Conservation (phyloP, 2,329 filamentous ascomycete species). For the Pseudogymnoascus sp. region DNA sequence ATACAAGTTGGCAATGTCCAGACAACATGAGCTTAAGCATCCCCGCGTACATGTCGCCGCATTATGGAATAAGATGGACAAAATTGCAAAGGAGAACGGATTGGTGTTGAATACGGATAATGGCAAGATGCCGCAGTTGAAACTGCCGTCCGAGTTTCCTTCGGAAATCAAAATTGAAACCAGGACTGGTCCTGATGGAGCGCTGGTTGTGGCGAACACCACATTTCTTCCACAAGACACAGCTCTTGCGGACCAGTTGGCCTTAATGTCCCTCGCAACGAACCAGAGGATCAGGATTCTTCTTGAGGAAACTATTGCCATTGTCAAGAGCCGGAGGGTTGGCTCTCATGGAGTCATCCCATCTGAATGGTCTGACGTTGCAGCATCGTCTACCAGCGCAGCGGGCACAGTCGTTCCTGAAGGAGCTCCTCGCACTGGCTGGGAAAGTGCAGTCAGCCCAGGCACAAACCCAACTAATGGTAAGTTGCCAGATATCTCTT, state of each 20-base stretch:
- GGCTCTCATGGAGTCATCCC: slow-evolving; percentile 76
- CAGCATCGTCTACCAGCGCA: slow-evolving; percentile 41
- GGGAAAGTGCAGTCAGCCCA: slow-evolving; percentile 47
- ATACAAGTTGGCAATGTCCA: slow-evolving; percentile 44
- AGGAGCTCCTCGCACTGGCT: slow-evolving; percentile 26
- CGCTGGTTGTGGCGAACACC: slow-evolving; percentile 55
- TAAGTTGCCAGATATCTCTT: slow-evolving; percentile 35
- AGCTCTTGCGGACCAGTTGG: slow-evolving; percentile 73
- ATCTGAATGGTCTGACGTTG: slow-evolving; percentile 67
- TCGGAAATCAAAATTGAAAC: slow-evolving; percentile 43
- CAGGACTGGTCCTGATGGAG: slow-evolving; percentile 56
- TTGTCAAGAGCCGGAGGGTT: slow-evolving; percentile 65
- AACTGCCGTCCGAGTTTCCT: slow-evolving; percentile 24
- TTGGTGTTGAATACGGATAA: slow-evolving; percentile 52
- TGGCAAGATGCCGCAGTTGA: slow-evolving; percentile 40
- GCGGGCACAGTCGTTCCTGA: slow-evolving; percentile 26
- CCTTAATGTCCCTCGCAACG: slow-evolving; percentile 73
- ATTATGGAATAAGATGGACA: slow-evolving; percentile 41
- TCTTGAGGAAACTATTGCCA: slow-evolving; percentile 66
- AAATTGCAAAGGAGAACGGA: slow-evolving; percentile 52
- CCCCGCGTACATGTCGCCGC: slow-evolving; percentile 37
- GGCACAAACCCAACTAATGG: slow-evolving; percentile 53
- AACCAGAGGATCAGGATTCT: slow-evolving; percentile 72
- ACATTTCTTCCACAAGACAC: slow-evolving; percentile 70
- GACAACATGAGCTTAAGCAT: slow-evolving; percentile 51